Base-by-base conservation (phyloP, 805 yeast species). In the Saccharomycopsis malanga region DNA sequence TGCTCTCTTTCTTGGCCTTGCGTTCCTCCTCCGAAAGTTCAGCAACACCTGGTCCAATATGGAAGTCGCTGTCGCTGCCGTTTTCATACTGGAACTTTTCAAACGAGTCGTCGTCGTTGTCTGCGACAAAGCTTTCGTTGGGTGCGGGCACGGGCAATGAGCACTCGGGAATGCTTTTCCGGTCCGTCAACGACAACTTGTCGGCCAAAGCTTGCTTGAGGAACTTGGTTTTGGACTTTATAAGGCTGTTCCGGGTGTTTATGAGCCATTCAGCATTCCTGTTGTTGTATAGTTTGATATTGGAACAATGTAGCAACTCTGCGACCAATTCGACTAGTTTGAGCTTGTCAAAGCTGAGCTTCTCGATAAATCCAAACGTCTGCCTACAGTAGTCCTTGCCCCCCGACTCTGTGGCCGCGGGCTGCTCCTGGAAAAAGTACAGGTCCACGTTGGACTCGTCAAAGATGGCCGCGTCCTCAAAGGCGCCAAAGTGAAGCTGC, bases 221-320 rank as follows among this genome's bases (percentile, higher is more conserved):
- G 27, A 45, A 37, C 30, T 37, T 30, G 2, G 18, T 18, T 20
- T 42, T 23, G 17, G 45, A 57, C n/a, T 53, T 56, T 39, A 74
- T 55, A 2, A 69, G 57, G n/a, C 66, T 62, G 57, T 87, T 95
- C 42, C 96, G 73, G 45, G 81, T 77, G 30, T 66, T 63, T 20
- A 87, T 79, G 37, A 87, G 72, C 29, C 71, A 71, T 62, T 87
- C 81, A 44, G 89, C 87, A 46, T 73, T 73, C 39, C 74, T 77
- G 40, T 88, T 87, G 61, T 91, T 93, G 56, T 93, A 73, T n/a
- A 88, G 71, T 1, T 83, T 86, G 97, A 93, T 93, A 64, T 93
- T 93, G 15, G 97, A 88, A 60, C 98, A 93, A 65, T 93, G 98
- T 47, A 93, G 71, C 34, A 93, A 70, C 59, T 93, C 99, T 0